phyloP scores from a whole-genome alignment of 176 grass and related monocot genomes.

The Elaeis guineensis region DNA sequence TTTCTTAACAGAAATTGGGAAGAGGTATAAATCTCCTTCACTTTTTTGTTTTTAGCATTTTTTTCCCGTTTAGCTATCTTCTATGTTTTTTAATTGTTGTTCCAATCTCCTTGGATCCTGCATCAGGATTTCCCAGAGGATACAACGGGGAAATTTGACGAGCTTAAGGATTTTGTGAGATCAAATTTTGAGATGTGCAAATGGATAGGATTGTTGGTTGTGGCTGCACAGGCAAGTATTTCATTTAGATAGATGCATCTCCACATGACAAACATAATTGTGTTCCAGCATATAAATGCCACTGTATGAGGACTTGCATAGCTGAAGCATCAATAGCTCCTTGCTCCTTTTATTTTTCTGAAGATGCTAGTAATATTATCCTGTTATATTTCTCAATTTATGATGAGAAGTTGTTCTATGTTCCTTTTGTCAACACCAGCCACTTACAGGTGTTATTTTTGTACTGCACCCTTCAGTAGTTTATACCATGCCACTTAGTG shows the following conservation, averaged over 20 bases:
- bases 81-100: neutral
- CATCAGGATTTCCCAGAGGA: slow-evolving; percentile 82
- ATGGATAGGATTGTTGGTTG: slow-evolving; percentile 77
- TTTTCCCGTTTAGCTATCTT: neutral
- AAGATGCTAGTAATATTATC: too few relatives aligned
- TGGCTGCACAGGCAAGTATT: slow-evolving; percentile 59
- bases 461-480: too few relatives aligned
- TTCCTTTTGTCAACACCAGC: too few relatives aligned
- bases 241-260: neutral
- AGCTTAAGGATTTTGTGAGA: slow-evolving; percentile 62
- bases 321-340: too few relatives aligned
- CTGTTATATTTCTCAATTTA: too few relatives aligned
- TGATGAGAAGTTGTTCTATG: too few relatives aligned
- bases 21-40: slow-evolving; percentile 37
- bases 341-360: too few relatives aligned
- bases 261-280: neutral
- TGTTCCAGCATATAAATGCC: too few relatives aligned
- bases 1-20: slow-evolving; percentile 86
- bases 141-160: slow-evolving; percentile 71
- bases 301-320: too few relatives aligned
- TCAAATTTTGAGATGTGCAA: slow-evolving; percentile 80
- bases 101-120: slow-evolving; percentile 2
- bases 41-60: too few relatives aligned
- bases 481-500: too few relatives aligned
- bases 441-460: too few relatives aligned